Conservation (phyloP, 139 green algal genomes). For the Dunaliella primolecta region DNA sequence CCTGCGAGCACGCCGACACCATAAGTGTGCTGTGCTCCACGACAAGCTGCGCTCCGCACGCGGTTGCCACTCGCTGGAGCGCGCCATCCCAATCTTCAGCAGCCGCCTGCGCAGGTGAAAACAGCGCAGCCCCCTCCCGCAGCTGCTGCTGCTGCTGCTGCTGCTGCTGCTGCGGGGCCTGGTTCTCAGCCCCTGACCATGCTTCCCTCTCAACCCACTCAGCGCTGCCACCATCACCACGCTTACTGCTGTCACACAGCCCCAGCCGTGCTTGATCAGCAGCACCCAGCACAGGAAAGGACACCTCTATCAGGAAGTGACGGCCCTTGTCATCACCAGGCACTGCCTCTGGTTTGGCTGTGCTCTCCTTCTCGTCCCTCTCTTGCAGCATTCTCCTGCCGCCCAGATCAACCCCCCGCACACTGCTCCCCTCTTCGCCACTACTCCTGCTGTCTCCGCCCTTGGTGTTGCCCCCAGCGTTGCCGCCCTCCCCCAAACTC, state of each 20-base stretch:
- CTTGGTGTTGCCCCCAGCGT: neutral
- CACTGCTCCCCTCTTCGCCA: neutral
- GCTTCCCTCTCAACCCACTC: no score
- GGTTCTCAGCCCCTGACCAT: neutral
- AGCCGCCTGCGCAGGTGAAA: conserved; percentile 35
- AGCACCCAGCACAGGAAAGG: conserved; percentile 28
- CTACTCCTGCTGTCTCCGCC: neutral
- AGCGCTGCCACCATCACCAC: no score
- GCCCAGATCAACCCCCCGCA: neutral
- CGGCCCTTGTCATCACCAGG: no score
- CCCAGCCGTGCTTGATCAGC: neutral
- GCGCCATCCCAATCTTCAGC: conserved; percentile 31
- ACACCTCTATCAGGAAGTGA: conserved; percentile 27
- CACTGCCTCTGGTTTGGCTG: no score
- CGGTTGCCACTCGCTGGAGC: conserved; percentile 18
- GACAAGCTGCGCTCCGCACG: neutral
- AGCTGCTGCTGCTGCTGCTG: neutral
- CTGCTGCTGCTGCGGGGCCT: neutral
- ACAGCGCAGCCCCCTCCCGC: no score
- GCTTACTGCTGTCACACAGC: neutral
- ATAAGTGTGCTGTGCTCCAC: neutral
- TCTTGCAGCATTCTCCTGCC: neutral
- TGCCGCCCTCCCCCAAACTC: no score
- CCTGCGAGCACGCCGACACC: conserved; percentile 36
- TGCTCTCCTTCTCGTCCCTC: no score